Evolutionary conservation across 306 rosid species (phyloP).

Genomic region (Quillaja saponaria): DNA sequence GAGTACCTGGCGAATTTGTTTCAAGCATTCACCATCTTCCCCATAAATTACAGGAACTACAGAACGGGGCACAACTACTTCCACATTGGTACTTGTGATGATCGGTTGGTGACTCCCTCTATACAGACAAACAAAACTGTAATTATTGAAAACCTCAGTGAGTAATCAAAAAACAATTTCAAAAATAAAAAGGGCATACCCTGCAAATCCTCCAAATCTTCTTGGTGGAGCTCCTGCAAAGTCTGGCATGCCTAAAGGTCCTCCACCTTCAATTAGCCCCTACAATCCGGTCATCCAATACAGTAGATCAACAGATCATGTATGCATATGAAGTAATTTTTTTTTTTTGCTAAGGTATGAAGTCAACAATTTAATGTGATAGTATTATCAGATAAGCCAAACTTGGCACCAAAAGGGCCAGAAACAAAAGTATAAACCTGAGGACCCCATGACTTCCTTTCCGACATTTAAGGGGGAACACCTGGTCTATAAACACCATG

Average conservation of each 20-base stretch:
- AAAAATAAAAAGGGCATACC: conserved; percentile 43
- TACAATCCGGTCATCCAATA: conserved; percentile 37
- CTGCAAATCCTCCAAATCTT: conserved; percentile 64
- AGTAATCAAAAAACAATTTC: not conserved
- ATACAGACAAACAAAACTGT: conserved; percentile 22
- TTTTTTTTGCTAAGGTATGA: too few species aligned
- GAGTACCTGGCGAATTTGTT: conserved; percentile 84
- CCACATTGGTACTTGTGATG: conserved; percentile 82
- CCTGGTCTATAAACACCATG: conserved; percentile 60
- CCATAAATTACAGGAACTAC: conserved; percentile 79
- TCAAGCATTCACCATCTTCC: conserved; percentile 96
- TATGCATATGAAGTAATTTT: conserved; percentile 11
- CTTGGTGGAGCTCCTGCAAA: conserved; percentile 67
- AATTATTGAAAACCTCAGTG: conserved; percentile 11
- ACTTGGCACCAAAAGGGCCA: conserved; percentile 6
- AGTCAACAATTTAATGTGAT: too few species aligned
- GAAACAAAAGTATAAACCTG: conserved; percentile 56
- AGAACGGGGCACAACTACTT: conserved; percentile 84
- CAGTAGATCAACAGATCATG: not conserved
- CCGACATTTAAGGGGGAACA: conserved; percentile 56
- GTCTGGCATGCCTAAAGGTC: conserved; percentile 71
- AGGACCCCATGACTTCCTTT: conserved; percentile 88
- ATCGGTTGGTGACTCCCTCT: conserved; percentile 74
- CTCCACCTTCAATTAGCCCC: conserved; percentile 77
- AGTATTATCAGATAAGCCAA: conserved; percentile 6